phyloP scores from a whole-genome alignment of 2,329 filamentous ascomycete species.

The Ophidiomyces ophidiicola region DNA sequence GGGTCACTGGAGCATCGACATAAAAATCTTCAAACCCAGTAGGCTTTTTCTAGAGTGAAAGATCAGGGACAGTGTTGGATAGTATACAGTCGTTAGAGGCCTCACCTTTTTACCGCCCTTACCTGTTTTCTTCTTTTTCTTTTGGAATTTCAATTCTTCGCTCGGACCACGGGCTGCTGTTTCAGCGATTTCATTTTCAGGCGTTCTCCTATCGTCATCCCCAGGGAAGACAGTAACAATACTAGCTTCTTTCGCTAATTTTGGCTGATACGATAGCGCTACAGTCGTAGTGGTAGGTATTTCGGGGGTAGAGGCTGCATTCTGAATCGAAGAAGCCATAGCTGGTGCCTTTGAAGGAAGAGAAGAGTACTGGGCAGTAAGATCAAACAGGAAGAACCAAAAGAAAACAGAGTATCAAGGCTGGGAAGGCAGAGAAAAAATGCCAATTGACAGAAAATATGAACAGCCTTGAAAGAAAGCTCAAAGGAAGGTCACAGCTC shows the following conservation, averaged over 20 bases:
- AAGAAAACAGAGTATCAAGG: too few relatives aligned
- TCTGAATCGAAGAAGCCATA: too few relatives aligned
- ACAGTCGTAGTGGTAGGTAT: not conserved
- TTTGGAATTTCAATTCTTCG: slow-evolving; percentile 10
- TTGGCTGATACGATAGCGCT: not conserved
- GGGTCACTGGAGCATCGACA: slow-evolving; percentile 66
- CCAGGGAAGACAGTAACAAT: not conserved
- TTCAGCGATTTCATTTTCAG: slow-evolving; percentile 1
- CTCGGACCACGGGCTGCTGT: slow-evolving; percentile 1
- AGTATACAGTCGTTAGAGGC: not conserved
- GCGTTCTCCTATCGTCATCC: not conserved
- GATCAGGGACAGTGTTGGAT: slow-evolving; percentile 1
- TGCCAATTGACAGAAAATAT: too few relatives aligned
- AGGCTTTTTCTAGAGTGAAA: slow-evolving; percentile 29
- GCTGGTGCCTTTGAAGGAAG: not conserved
- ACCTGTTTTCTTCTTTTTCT: slow-evolving; percentile 27
- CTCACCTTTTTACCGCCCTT: slow-evolving; percentile 19
- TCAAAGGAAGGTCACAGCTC: too few relatives aligned
- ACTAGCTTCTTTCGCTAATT: not conserved
- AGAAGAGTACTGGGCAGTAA: too few relatives aligned
- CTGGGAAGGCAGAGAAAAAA: too few relatives aligned
- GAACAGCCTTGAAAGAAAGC: too few relatives aligned
- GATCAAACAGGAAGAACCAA: too few relatives aligned
- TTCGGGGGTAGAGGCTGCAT: not conserved
- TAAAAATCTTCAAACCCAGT: slow-evolving; percentile 72